Evolutionary conservation across 169 alveolate species (phyloP).

Genomic region (Plasmodium inui): DNA sequence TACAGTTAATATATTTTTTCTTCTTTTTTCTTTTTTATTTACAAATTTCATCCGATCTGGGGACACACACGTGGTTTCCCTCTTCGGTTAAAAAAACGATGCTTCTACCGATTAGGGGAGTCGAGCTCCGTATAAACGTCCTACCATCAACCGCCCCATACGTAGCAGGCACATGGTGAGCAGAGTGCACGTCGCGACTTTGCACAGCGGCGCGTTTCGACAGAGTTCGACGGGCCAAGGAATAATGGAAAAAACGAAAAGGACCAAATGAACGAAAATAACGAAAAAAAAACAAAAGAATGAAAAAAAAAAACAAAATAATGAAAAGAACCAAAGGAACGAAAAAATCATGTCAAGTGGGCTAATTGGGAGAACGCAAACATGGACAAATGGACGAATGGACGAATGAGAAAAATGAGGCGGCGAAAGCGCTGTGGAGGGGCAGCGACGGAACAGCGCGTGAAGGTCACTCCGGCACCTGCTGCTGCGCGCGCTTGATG

Average conservation of each 20-base stretch:
- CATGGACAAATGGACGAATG: neutral
- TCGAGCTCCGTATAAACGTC: neutral
- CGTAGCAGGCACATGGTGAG: neutral
- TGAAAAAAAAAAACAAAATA: neutral
- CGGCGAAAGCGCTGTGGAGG: neutral
- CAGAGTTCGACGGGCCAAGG: neutral
- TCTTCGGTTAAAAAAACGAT: neutral
- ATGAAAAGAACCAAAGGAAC: neutral
- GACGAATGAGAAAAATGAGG: neutral
- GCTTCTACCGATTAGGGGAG: neutral
- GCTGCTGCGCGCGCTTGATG: conserved; percentile 27
- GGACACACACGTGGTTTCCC: neutral
- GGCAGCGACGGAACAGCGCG: neutral
- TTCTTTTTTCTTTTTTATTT: neutral
- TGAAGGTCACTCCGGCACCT: neutral
- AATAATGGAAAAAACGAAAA: neutral
- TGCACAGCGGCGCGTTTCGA: neutral
- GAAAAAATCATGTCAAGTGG: neutral
- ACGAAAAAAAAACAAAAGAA: neutral
- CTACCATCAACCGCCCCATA: neutral
- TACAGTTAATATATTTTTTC: neutral
- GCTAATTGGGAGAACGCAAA: neutral
- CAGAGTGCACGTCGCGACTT: neutral
- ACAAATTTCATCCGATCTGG: neutral
- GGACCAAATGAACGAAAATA: neutral